phyloP scores from a whole-genome alignment of 306 rosid genomes.

The Coriaria nepalensis region DNA sequence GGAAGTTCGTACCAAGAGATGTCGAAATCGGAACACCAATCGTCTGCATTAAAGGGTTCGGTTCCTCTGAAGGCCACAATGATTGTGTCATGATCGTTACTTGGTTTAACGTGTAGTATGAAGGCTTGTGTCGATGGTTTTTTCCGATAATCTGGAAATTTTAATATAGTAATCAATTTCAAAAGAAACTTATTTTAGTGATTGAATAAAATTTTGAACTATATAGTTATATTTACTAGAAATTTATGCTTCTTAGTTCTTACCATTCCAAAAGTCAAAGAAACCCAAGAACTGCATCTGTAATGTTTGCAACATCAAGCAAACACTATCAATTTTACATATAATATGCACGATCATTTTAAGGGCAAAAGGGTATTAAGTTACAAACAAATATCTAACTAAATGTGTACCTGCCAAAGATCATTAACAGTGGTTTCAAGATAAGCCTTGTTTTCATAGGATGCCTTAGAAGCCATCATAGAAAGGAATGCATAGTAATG shows the following conservation, averaged over 20 bases:
- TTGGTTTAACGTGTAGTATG: conserved; percentile 31
- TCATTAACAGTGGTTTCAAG: conserved; percentile 1
- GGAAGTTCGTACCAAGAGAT: conserved; percentile 61
- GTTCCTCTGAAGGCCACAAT: conserved; percentile 77
- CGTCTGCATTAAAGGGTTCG: conserved; percentile 59
- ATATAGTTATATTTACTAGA: no score
- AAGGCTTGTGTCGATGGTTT: conserved; percentile 50
- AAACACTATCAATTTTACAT: no score
- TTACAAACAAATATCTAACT: no score
- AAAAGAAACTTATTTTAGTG: no score
- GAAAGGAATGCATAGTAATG: conserved; percentile 7
- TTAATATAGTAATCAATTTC: no score
- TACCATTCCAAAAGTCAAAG: conserved; percentile 70
- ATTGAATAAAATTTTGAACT: no score
- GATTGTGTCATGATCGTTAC: conserved; percentile 26
- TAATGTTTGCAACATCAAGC: neutral
- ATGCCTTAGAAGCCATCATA: conserved; percentile 13
- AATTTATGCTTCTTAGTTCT: conserved; percentile 7
- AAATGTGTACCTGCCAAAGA: conserved; percentile 9
- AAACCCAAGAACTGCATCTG: conserved; percentile 62
- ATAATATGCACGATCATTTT: no score
- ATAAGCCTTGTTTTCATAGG: conserved; percentile 15
- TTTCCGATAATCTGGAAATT: conserved; percentile 40
- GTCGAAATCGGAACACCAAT: conserved; percentile 70
- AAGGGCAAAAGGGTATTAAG: no score